These are phyloP conservation scores for Aspergillus sojae DNA, from an alignment of 2,329 filamentous ascomycete species.

Conservation along the genomic window DNA sequence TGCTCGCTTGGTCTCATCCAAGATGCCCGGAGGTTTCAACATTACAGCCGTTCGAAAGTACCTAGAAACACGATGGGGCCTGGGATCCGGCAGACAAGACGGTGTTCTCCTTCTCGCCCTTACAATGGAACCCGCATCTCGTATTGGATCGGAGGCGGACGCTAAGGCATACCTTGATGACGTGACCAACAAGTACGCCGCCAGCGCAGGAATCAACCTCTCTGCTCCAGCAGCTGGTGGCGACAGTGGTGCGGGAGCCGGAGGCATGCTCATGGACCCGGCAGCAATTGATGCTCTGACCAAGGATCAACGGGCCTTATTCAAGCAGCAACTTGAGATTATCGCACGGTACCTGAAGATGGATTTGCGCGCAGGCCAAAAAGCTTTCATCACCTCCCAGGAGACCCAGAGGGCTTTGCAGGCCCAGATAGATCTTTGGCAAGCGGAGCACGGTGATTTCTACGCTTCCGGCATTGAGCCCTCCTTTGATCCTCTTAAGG, in stretches of 20 bases:
- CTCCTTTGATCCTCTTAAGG: slow-evolving; percentile 89
- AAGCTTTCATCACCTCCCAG: slow-evolving; percentile 81
- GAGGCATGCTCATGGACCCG: slow-evolving; percentile 99
- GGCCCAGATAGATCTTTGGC: slow-evolving; percentile 92
- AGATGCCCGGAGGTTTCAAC: slow-evolving; percentile 99
- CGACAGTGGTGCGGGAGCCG: slow-evolving; percentile 69
- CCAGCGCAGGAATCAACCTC: slow-evolving; percentile 78
- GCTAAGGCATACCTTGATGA: slow-evolving; percentile 92
- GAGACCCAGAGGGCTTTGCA: slow-evolving; percentile 87
- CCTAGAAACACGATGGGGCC: slow-evolving; percentile 88
- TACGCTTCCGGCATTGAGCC: slow-evolving; percentile 95
- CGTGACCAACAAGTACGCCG: slow-evolving; percentile 85
- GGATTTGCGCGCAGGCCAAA: slow-evolving; percentile 94
- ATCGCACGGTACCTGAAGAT: slow-evolving; percentile 96
- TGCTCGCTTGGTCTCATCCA: slow-evolving; percentile 92
- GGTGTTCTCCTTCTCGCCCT: slow-evolving; percentile 84
- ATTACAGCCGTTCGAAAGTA: slow-evolving; percentile 96
- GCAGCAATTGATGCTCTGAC: slow-evolving; percentile 95
- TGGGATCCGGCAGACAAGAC: slow-evolving; percentile 85
- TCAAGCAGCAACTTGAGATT: slow-evolving; percentile 97
- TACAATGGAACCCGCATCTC: slow-evolving; percentile 87
- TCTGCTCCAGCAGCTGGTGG: slow-evolving; percentile 71
- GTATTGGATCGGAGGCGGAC: slow-evolving; percentile 85
- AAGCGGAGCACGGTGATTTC: slow-evolving; percentile 91
- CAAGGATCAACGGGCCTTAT: slow-evolving; percentile 91